These are phyloP conservation scores for Blastomyces silverae DNA, from an alignment of 2,329 filamentous ascomycete genomes.

Conservation along the genomic window DNA sequence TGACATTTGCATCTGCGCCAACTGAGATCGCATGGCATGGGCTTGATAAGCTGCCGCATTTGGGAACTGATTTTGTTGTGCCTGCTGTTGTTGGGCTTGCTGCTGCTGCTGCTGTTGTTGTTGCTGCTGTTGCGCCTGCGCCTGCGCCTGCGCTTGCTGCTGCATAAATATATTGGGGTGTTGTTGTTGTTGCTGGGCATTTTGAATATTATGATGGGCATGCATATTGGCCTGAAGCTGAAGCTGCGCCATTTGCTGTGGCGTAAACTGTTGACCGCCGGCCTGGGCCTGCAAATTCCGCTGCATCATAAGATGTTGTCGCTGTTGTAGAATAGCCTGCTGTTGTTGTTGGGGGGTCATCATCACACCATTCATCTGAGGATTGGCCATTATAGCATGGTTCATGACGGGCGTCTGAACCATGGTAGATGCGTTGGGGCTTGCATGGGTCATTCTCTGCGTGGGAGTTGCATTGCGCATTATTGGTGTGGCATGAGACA, in stretches of 20 bases:
- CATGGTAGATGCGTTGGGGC: slow-evolving; percentile 39
- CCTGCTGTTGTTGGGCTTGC: slow-evolving; percentile 29
- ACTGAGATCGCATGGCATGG: slow-evolving; percentile 35
- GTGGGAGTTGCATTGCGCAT: slow-evolving; percentile 45
- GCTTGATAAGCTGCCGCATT: slow-evolving; percentile 33
- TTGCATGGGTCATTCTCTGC: slow-evolving; percentile 43
- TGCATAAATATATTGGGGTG: slow-evolving; percentile 23
- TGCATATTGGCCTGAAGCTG: slow-evolving; percentile 42
- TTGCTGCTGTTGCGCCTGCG: slow-evolving; percentile 24
- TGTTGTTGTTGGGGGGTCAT: slow-evolving; percentile 38
- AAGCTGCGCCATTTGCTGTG: slow-evolving; percentile 38
- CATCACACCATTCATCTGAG: slow-evolving; percentile 35
- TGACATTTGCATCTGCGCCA: slow-evolving; percentile 35
- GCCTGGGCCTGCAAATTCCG: slow-evolving; percentile 9
- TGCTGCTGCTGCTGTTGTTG: slow-evolving; percentile 30
- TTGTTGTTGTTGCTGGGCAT: slow-evolving; percentile 28
- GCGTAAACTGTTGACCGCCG: slow-evolving; percentile 34
- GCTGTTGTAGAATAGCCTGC: slow-evolving; percentile 35
- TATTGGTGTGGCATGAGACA: slow-evolving; percentile 43
- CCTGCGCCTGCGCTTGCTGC: slow-evolving; percentile 24
- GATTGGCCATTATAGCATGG: slow-evolving; percentile 37
- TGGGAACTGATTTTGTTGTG: slow-evolving; percentile 21
- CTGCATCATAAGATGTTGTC: slow-evolving; percentile 30
- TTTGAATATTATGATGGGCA: slow-evolving; percentile 43
- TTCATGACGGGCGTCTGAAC: slow-evolving; percentile 42